These are phyloP conservation scores for Penicillium sp. DNA, from an alignment of 2,329 filamentous ascomycete genomes.

Conservation along the genomic window DNA sequence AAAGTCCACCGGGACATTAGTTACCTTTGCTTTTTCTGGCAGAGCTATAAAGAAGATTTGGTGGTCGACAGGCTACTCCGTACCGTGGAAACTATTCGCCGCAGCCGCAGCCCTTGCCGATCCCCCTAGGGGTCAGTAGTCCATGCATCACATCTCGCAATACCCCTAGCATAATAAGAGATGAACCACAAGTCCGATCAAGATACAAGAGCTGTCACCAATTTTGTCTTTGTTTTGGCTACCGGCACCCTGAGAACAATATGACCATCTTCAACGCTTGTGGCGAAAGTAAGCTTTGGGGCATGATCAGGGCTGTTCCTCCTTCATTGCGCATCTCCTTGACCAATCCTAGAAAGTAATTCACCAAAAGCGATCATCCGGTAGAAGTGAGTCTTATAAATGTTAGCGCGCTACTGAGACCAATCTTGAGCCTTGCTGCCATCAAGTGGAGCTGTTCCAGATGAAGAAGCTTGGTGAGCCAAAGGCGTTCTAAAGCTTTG, in stretches of 20 bases:
- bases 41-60: background rate
- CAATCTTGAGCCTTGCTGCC: conserved; percentile 11
- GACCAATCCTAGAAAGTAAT: background rate
- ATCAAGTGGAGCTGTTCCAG: conserved; percentile 7
- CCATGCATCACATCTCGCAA: conserved; percentile 8
- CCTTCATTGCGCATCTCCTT: background rate
- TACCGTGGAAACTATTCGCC: conserved; percentile 8
- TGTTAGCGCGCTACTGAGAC: background rate
- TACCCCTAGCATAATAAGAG: conserved; percentile 20
- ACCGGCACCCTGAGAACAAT: background rate
- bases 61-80: conserved; percentile 8
- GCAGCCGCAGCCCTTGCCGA: conserved; percentile 15
- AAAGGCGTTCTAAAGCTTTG: background rate
- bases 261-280: background rate
- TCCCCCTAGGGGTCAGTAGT: conserved; percentile 4
- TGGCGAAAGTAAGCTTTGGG: background rate
- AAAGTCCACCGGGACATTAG: background rate
- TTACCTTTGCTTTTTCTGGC: background rate
- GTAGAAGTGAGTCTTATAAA: background rate
- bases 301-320: too few relatives aligned
- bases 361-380: background rate
- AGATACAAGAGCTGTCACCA: background rate
- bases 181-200: background rate
- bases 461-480: conserved; percentile 7
- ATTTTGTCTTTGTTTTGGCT: background rate